Evolutionary conservation across 2,329 filamentous ascomycete genomes (phyloP).

Genomic region (Talaromyces rugulosus): DNA sequence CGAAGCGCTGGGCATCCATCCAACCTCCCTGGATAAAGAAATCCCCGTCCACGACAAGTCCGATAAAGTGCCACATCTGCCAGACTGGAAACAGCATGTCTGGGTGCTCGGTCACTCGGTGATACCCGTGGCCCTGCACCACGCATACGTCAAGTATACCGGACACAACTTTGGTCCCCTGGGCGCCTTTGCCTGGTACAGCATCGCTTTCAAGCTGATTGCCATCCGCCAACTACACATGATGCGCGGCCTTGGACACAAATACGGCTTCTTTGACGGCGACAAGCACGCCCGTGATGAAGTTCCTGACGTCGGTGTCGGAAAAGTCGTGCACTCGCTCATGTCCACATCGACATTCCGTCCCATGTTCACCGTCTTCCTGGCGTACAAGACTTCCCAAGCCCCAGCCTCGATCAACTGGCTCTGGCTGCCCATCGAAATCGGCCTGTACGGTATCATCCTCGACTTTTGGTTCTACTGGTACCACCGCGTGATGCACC

Average conservation of each 20-base stretch:
- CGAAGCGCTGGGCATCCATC: slow-evolving; percentile 22
- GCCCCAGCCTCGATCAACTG: slow-evolving; percentile 22
- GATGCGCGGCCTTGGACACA: slow-evolving; percentile 31
- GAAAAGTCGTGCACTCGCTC: slow-evolving; percentile 25
- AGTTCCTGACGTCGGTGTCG: slow-evolving; percentile 35
- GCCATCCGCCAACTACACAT: slow-evolving; percentile 33
- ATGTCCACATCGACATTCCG: slow-evolving; percentile 26
- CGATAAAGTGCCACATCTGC: slow-evolving; percentile 34
- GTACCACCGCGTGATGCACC: slow-evolving; percentile 38
- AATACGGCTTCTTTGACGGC: slow-evolving; percentile 37
- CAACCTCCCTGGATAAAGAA: slow-evolving; percentile 18
- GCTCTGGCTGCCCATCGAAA: slow-evolving; percentile 31
- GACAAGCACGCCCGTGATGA: slow-evolving; percentile 38
- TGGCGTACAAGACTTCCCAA: slow-evolving; percentile 18
- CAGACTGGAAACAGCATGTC: slow-evolving; percentile 26
- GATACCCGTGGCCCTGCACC: slow-evolving; percentile 32
- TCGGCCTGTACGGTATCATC: slow-evolving; percentile 35
- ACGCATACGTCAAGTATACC: slow-evolving; percentile 24
- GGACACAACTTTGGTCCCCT: slow-evolving; percentile 24
- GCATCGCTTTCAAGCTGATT: slow-evolving; percentile 31
- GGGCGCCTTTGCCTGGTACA: slow-evolving; percentile 32
- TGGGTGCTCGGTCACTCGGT: slow-evolving; percentile 35
- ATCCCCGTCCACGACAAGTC: slow-evolving; percentile 34
- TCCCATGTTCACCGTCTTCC: slow-evolving; percentile 24
- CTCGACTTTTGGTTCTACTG: slow-evolving; percentile 44